phyloP scores from a whole-genome alignment of 495 filamentous ascomycete genomes.

The Diplogelasinospora grovesii region DNA sequence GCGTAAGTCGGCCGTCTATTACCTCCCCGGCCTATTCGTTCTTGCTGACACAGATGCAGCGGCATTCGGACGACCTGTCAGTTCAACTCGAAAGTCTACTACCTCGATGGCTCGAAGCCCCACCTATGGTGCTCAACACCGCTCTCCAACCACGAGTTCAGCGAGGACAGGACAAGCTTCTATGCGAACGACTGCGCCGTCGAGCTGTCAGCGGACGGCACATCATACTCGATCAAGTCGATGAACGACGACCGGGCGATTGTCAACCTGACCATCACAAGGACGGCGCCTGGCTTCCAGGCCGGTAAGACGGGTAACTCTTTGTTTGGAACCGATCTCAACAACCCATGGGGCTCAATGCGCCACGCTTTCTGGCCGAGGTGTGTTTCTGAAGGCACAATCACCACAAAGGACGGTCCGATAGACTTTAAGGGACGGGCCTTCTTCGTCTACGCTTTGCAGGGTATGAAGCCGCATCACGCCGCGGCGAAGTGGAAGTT shows the following conservation, averaged over 20 bases:
- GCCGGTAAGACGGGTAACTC: conserved; percentile 81
- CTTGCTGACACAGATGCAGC: conserved; percentile 35
- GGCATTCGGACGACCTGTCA: conserved; percentile 85
- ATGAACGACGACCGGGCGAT: conserved; percentile 66
- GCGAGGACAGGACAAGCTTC: conserved; percentile 73
- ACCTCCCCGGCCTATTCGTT: conserved; percentile 1
- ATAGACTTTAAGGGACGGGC: conserved; percentile 75
- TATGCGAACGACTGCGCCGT: conserved; percentile 76
- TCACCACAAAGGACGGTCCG: conserved; percentile 77
- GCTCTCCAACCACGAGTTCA: conserved; percentile 71
- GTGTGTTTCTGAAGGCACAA: conserved; percentile 69
- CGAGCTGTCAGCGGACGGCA: conserved; percentile 76
- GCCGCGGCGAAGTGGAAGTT: conserved; percentile 94
- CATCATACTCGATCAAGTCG: conserved; percentile 77
- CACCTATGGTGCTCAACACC: conserved; percentile 76
- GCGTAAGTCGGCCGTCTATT: conserved; percentile 62
- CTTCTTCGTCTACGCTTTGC: conserved; percentile 73
- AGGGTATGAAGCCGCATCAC: conserved; percentile 99
- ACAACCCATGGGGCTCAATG: conserved; percentile 87
- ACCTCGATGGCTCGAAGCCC: conserved; percentile 55
- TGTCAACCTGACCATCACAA: conserved; percentile 77
- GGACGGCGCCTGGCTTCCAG: conserved; percentile 71
- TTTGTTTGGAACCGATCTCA: conserved; percentile 75
- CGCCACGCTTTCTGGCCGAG: conserved; percentile 89
- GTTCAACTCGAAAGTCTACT: conserved; percentile 89